phyloP scores from a whole-genome alignment of 1,139 yeast genomes.

The Saccharomyces hybrid region DNA sequence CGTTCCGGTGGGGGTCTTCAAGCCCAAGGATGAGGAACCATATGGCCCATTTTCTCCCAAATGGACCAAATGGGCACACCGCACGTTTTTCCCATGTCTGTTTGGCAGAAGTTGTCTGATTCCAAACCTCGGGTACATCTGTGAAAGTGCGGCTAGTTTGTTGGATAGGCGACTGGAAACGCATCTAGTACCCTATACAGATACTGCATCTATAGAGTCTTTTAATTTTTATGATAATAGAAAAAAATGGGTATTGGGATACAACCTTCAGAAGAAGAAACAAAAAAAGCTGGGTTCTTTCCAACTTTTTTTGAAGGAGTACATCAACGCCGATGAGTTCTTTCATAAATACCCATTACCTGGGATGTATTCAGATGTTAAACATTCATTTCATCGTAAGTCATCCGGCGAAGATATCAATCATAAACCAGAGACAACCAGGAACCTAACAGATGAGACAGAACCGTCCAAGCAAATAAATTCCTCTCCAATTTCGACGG shows the following conservation, averaged over 20 bases:
- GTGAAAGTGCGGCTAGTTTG: slow-evolving; percentile 66
- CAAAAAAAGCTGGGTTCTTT: slow-evolving; percentile 55
- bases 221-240: slow-evolving; percentile 36
- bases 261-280: slow-evolving; percentile 12
- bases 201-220: slow-evolving; percentile 47
- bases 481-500: slow-evolving; percentile 9
- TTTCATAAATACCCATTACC: slow-evolving; percentile 53
- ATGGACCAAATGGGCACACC: slow-evolving; percentile 74
- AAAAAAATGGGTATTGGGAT: slow-evolving; percentile 13
- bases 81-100: slow-evolving; percentile 69
- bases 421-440: neutral
- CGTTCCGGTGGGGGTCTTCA: slow-evolving; percentile 50
- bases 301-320: slow-evolving; percentile 55
- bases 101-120: slow-evolving; percentile 69
- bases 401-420: neutral
- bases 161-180: slow-evolving; percentile 54
- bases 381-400: slow-evolving; percentile 2
- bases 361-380: slow-evolving; percentile 17
- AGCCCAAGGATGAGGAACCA: slow-evolving; percentile 78
- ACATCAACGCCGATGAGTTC: slow-evolving; percentile 56
- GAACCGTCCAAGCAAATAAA: neutral
- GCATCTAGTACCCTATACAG: slow-evolving; percentile 60
- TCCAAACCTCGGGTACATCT: slow-evolving; percentile 64
- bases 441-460: neutral
- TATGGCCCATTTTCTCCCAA: slow-evolving; percentile 74